phyloP scores from a whole-genome alignment of 2,329 filamentous ascomycete genomes.

The Cladosporium halotolerans region DNA sequence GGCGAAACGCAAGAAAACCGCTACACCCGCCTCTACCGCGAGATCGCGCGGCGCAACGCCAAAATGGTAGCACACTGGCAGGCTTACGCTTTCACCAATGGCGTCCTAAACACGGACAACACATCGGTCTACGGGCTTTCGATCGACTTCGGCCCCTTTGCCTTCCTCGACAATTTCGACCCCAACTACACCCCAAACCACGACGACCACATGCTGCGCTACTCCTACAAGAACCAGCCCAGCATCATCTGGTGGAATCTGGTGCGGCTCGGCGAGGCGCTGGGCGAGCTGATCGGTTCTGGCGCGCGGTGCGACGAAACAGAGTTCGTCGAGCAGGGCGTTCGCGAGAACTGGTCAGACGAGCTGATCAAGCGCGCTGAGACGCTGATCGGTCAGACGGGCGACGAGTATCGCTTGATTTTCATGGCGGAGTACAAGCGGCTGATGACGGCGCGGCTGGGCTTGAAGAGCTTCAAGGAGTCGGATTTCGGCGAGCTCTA shows the following conservation, averaged over 20 bases:
- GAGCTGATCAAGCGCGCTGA: constrained; percentile 75
- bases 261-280: constrained; percentile 77
- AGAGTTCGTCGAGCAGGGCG: constrained; percentile 65
- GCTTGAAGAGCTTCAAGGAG: constrained; percentile 62
- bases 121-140: constrained; percentile 84
- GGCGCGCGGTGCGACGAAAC: constrained; percentile 65
- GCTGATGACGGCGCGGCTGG: constrained; percentile 73
- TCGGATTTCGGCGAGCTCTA: constrained; percentile 75
- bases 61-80: constrained; percentile 89
- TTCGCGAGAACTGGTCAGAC: constrained; percentile 61
- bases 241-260: constrained; percentile 99
- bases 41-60: constrained; percentile 80
- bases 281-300: constrained; percentile 82
- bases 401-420: constrained; percentile 81
- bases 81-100: constrained; percentile 98
- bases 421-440: constrained; percentile 87
- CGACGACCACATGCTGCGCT: constrained; percentile 80
- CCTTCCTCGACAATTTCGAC: constrained; percentile 96
- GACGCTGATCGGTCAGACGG: constrained; percentile 69
- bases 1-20: constrained; percentile 70
- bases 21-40: constrained; percentile 79
- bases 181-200: constrained; percentile 94
- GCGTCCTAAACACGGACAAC: constrained; percentile 96
- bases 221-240: constrained; percentile 89
- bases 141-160: constrained; percentile 93